phyloP scores from a whole-genome alignment of 176 grass and related monocot species.

The Poa annua region DNA sequence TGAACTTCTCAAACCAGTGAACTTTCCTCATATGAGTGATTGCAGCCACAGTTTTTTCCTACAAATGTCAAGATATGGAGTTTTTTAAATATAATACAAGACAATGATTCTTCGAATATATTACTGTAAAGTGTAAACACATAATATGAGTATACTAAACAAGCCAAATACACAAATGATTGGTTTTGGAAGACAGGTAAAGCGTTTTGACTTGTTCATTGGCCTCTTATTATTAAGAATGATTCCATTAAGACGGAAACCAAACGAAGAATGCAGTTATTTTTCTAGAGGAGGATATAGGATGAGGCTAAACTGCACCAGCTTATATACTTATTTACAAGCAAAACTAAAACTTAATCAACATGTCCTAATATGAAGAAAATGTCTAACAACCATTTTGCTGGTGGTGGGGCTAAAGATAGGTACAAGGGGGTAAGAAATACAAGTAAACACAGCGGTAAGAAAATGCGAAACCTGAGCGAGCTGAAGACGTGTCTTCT shows the following conservation, averaged over 20 bases:
- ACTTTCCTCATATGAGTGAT: constrained; percentile 99
- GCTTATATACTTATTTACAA: constrained; percentile 19
- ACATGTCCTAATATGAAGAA: constrained; percentile 18
- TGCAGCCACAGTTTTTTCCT: constrained; percentile 96
- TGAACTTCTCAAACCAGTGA: constrained; percentile 99
- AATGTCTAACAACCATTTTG: not conserved
- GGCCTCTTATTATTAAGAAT: not conserved
- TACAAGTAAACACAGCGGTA: constrained; percentile 3
- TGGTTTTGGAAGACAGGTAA: constrained; percentile 14
- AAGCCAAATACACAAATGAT: not conserved
- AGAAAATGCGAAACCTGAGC: constrained; percentile 72
- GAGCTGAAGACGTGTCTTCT: constrained; percentile 94
- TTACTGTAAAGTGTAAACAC: constrained; percentile 12
- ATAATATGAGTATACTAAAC: constrained; percentile 23
- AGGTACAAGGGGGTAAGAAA: not conserved
- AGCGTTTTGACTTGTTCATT: not conserved
- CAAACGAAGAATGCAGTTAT: not conserved
- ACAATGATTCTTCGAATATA: constrained; percentile 17
- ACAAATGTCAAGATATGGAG: constrained; percentile 43
- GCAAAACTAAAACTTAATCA: constrained; percentile 34
- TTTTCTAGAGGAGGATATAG: not conserved
- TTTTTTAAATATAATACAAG: not conserved
- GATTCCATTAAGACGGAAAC: constrained; percentile 32
- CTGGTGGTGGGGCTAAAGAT: not conserved
- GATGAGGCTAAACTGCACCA: not conserved